These are phyloP conservation scores for Colletotrichum sp. DNA, from an alignment of 2,329 filamentous ascomycete species.

Conservation along the genomic window DNA sequence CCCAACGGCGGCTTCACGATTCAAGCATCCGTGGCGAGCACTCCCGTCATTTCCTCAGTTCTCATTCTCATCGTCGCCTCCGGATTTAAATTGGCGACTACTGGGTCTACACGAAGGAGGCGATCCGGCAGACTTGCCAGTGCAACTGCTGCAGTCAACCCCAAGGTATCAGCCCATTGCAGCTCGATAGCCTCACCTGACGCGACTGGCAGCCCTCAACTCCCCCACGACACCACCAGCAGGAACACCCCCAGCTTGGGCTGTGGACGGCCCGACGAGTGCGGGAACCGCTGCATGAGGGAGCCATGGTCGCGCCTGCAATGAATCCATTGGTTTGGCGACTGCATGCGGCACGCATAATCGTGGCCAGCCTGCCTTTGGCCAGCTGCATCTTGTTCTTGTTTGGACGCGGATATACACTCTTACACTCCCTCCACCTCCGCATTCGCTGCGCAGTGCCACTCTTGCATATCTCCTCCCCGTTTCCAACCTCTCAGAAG, in stretches of 20 bases:
- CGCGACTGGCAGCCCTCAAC: not conserved
- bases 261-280: slow-evolving; percentile 13
- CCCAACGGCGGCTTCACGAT: not conserved
- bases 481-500: slow-evolving; percentile 1
- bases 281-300: slow-evolving; percentile 17
- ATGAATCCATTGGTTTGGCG: slow-evolving; percentile 12
- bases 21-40: not conserved
- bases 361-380: slow-evolving; percentile 8
- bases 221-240: slow-evolving; percentile 1
- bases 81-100: not conserved
- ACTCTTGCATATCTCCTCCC: slow-evolving; percentile 10
- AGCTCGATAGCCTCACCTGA: slow-evolving; percentile 15
- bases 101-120: not conserved
- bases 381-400: not conserved
- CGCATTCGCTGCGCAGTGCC: slow-evolving; percentile 10
- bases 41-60: not conserved
- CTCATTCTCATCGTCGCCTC: not conserved
- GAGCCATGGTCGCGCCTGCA: not conserved
- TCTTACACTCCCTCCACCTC: slow-evolving; percentile 11
- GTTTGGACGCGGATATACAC: slow-evolving; percentile 1
- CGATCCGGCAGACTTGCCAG: not conserved
- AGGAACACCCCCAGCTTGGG: slow-evolving; percentile 1
- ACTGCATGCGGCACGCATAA: slow-evolving; percentile 14
- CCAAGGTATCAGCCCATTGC: not conserved
- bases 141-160: not conserved